Evolutionary conservation across 129 eudicot genomes (phyloP).

Genomic region (Centaurea solstitialis): DNA sequence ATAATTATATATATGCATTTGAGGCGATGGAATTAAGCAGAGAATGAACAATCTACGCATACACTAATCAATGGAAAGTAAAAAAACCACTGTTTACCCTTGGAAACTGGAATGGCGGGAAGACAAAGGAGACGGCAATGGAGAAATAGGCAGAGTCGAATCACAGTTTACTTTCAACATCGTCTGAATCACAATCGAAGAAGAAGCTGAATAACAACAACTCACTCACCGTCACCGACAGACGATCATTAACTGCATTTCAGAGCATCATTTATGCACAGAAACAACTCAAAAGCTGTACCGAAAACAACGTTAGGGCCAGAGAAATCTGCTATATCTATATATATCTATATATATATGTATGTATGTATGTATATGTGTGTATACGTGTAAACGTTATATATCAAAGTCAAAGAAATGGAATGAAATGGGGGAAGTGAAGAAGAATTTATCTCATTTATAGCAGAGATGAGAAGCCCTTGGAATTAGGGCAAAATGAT

Average conservation of each 20-base stretch:
- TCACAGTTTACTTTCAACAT: constrained; percentile 27
- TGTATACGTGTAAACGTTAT: background rate
- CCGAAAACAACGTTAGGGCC: constrained; percentile 19
- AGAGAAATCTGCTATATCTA: background rate
- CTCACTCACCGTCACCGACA: constrained; percentile 29
- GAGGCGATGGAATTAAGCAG: constrained; percentile 4
- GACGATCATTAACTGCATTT: constrained; percentile 20
- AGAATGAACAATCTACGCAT: background rate
- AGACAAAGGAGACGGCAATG: constrained; percentile 19
- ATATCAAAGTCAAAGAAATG: background rate
- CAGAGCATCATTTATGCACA: background rate
- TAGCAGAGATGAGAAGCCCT: constrained; percentile 2
- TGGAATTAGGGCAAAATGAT: constrained; percentile 10
- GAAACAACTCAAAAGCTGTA: constrained; percentile 5
- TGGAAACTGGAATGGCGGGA: constrained; percentile 23
- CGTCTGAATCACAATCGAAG: background rate
- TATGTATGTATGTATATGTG: too few species aligned
- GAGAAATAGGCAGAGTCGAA: constrained; percentile 30
- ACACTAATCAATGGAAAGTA: background rate
- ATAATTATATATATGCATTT: too few species aligned
- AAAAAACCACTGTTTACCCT: constrained; percentile 6
- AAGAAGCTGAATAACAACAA: background rate
- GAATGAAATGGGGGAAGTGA: constrained; percentile 3
- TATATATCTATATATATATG: too few species aligned
- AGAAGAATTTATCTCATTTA: background rate